Conservation (phyloP, 106 monocot genomes). For the Apostasia shenzhenica region DNA sequence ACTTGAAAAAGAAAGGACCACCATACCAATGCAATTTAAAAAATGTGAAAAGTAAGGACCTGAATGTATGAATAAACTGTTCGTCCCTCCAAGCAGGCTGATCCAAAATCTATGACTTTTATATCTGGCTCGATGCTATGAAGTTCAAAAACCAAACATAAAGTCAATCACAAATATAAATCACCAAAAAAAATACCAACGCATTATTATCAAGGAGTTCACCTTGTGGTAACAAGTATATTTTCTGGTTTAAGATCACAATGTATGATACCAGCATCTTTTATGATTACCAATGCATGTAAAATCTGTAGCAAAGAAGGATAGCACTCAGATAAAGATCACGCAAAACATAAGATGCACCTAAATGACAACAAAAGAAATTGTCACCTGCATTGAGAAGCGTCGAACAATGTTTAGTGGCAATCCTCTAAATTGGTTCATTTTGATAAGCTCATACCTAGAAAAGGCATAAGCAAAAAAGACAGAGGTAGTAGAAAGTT, state of each 20-base stretch:
- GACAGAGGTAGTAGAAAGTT: background rate
- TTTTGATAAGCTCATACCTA: slow-evolving; percentile 79
- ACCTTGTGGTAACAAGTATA: slow-evolving; percentile 77
- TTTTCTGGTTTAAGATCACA: slow-evolving; percentile 99
- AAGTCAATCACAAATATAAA: slow-evolving; percentile 10
- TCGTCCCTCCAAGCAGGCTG: slow-evolving; percentile 80
- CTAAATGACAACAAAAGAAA: background rate
- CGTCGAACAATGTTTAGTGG: slow-evolving; percentile 59
- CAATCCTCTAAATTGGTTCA: slow-evolving; percentile 75
- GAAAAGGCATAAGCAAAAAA: slow-evolving; percentile 12
- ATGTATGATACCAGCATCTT: slow-evolving; percentile 91
- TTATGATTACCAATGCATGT: slow-evolving; percentile 75
- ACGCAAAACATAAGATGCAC: background rate
- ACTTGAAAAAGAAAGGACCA: background rate
- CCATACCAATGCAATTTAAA: background rate
- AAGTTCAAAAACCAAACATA: slow-evolving; percentile 6
- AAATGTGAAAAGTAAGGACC: slow-evolving; percentile 25
- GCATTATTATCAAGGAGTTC: slow-evolving; percentile 8
- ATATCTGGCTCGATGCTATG: slow-evolving; percentile 68
- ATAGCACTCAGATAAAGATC: slow-evolving; percentile 1
- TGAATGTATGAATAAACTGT: slow-evolving; percentile 98
- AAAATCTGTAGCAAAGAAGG: slow-evolving; percentile 52
- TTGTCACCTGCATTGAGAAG: slow-evolving; percentile 81
- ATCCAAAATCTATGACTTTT: slow-evolving; percentile 98
- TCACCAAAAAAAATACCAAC: background rate